Evolutionary conservation across 2,329 filamentous ascomycete species (phyloP).

Genomic region (Xylariaceae sp.): DNA sequence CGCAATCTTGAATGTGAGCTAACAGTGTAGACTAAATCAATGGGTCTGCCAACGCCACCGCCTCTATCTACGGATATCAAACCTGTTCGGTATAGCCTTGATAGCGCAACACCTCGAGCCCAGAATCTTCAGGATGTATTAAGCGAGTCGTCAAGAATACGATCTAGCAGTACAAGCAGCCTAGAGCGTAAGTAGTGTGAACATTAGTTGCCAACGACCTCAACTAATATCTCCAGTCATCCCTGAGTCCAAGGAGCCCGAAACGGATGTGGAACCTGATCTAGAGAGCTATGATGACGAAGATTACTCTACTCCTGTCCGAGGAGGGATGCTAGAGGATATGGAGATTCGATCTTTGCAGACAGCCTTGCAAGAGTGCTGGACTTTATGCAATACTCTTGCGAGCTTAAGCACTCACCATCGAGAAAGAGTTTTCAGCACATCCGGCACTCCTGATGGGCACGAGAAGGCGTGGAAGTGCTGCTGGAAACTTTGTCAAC

Average conservation of each 20-base stretch:
- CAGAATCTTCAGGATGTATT: constrained; percentile 80
- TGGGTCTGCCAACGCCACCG: constrained; percentile 66
- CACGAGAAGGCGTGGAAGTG: constrained; percentile 92
- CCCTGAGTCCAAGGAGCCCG: constrained; percentile 54
- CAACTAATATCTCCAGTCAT: constrained; percentile 56
- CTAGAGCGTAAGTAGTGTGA: constrained; percentile 71
- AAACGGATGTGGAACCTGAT: constrained; percentile 60
- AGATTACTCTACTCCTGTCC: constrained; percentile 51
- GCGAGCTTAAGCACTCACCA: constrained; percentile 85
- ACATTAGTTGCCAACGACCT: background rate
- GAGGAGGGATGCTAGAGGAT: constrained; percentile 50
- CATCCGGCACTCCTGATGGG: constrained; percentile 73
- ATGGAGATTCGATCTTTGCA: constrained; percentile 73
- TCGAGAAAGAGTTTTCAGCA: constrained; percentile 78
- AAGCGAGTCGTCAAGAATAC: constrained; percentile 59
- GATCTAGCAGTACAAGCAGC: constrained; percentile 74
- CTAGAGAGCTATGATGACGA: constrained; percentile 62
- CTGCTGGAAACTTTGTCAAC: constrained; percentile 92
- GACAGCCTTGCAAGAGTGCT: constrained; percentile 83
- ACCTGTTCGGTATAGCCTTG: constrained; percentile 68
- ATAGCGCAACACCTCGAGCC: constrained; percentile 79
- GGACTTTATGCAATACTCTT: constrained; percentile 91
- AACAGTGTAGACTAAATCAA: constrained; percentile 41
- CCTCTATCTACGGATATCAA: constrained; percentile 78
- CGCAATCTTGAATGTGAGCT: constrained; percentile 10